Conservation (phyloP, 768 basidiomycete genomes). For the Hericium rajendrae region DNA sequence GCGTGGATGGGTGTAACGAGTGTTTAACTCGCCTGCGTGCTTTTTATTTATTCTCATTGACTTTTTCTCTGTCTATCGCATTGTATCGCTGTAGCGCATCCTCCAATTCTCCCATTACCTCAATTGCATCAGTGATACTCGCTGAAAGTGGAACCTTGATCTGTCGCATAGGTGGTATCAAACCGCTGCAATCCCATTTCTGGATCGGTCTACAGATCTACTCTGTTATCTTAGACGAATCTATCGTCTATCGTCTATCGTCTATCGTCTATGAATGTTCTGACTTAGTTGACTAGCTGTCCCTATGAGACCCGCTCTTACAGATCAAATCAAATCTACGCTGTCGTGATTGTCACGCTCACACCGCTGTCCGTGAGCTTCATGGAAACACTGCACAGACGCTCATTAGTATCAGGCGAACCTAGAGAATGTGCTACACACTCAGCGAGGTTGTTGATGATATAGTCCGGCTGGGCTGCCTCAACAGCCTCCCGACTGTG, state of each 20-base stretch:
- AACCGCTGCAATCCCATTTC: too few relatives aligned
- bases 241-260: too few relatives aligned
- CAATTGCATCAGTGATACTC: too few relatives aligned
- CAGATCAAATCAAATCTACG: not conserved
- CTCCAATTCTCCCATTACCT: too few relatives aligned
- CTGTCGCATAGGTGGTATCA: too few relatives aligned
- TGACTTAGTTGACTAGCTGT: not conserved
- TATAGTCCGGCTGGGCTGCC: constrained; percentile 50
- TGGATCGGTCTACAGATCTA: too few relatives aligned
- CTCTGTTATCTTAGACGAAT: too few relatives aligned
- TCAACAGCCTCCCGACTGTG: constrained; percentile 64
- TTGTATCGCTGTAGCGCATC: too few relatives aligned
- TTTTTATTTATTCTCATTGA: too few relatives aligned
- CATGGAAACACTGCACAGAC: not conserved
- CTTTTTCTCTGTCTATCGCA: too few relatives aligned
- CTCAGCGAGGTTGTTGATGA: constrained; percentile 65
- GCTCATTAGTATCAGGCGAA: not conserved
- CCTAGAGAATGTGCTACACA: not conserved
- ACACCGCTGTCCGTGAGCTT: not conserved
- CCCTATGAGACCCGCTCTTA: not conserved
- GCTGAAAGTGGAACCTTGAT: too few relatives aligned
- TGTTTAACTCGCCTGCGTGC: not conserved
- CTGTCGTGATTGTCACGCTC: not conserved
- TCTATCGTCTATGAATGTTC: too few relatives aligned
- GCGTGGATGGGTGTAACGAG: constrained; percentile 38